These are phyloP conservation scores for Dionaea muscipula DNA, from an alignment of 179 eudicot species.

Conservation along the genomic window DNA sequence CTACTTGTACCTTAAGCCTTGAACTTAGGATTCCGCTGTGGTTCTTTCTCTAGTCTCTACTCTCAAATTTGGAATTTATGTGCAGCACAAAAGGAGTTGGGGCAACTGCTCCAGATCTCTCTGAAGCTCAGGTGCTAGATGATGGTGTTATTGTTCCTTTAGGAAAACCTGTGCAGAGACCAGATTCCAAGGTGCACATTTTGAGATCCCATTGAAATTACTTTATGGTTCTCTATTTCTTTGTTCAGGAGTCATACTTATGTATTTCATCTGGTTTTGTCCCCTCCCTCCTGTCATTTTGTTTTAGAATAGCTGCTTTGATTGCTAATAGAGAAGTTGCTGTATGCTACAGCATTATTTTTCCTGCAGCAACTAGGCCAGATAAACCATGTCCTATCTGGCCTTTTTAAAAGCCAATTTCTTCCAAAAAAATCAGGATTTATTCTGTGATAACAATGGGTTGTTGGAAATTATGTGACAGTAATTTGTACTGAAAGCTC, in stretches of 20 bases:
- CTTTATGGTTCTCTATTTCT: not conserved
- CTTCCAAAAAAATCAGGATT: too few relatives aligned
- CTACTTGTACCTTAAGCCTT: too few relatives aligned
- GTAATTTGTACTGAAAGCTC: too few relatives aligned
- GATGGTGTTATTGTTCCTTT: constrained; percentile 72
- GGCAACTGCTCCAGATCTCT: constrained; percentile 56
- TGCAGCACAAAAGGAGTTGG: constrained; percentile 97
- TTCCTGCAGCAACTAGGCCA: too few relatives aligned
- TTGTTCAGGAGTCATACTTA: not conserved
- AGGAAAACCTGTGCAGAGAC: constrained; percentile 55
- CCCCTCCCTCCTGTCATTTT: not conserved
- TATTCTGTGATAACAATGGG: too few relatives aligned
- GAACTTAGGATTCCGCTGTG: too few relatives aligned
- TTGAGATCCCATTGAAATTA: not conserved
- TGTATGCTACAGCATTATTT: too few relatives aligned
- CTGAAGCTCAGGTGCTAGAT: constrained; percentile 44
- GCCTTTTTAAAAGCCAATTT: too few relatives aligned
- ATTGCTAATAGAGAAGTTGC: too few relatives aligned
- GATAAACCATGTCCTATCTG: too few relatives aligned
- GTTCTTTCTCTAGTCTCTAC: not conserved
- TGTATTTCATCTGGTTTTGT: not conserved
- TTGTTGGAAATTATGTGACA: too few relatives aligned
- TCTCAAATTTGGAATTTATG: not conserved
- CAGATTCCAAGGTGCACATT: constrained; percentile 25
- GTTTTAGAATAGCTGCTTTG: too few relatives aligned